Evolutionary conservation across 2,329 filamentous ascomycete genomes (phyloP).

Genomic region (Claviceps africana): DNA sequence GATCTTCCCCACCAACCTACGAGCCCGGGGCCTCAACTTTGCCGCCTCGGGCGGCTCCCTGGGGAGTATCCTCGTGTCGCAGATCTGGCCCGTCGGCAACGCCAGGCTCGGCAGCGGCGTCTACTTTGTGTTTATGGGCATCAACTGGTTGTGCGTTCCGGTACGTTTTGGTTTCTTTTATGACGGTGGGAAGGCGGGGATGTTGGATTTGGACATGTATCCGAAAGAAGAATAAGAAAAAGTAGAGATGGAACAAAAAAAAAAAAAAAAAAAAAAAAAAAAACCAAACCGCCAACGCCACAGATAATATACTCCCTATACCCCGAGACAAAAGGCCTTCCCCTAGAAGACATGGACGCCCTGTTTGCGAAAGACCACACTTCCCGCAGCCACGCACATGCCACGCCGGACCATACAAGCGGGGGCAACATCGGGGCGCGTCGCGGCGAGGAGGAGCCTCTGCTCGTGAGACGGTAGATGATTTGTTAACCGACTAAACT

Average conservation of each 20-base stretch:
- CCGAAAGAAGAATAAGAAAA: neutral
- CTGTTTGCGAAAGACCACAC: conserved; percentile 19
- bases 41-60: conserved; percentile 40
- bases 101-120: conserved; percentile 33
- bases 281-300: neutral
- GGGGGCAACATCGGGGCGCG: neutral
- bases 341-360: conserved; percentile 30
- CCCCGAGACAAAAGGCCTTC: conserved; percentile 29
- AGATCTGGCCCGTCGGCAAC: conserved; percentile 42
- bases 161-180: conserved; percentile 1
- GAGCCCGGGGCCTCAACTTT: conserved; percentile 41
- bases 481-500: too few relatives aligned
- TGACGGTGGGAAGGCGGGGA: too few relatives aligned
- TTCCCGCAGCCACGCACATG: neutral
- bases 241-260: neutral
- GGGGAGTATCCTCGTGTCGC: conserved; percentile 38
- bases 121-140: conserved; percentile 43
- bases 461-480: too few relatives aligned
- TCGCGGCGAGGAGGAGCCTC: too few relatives aligned
- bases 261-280: neutral
- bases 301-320: conserved; percentile 28
- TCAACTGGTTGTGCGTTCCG: conserved; percentile 5
- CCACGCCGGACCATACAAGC: neutral
- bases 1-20: conserved; percentile 45
- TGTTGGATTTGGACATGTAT: too few relatives aligned